These are phyloP conservation scores for Helianthus annuus DNA, from an alignment of 129 eudicot genomes.

Conservation along the genomic window HanXRQr2.0-SUNRISE NC_035434.2:90669617-90670116, in stretches of 20 bases:
- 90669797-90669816: slow-evolving; percentile 66
- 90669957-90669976: slow-evolving; percentile 75
- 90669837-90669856: slow-evolving; percentile 73
- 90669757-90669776: slow-evolving; percentile 84
- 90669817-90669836: slow-evolving; percentile 90
- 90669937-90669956: slow-evolving; percentile 83
- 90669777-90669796: slow-evolving; percentile 84
- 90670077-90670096: no score
- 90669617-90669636: slow-evolving; percentile 80
- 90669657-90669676: slow-evolving; percentile 88
- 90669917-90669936: slow-evolving; percentile 84
- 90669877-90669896: slow-evolving; percentile 78
- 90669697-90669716: slow-evolving; percentile 76
- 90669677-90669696: slow-evolving; percentile 86
- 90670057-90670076: no score
- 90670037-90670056: no score
- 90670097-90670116: no score
- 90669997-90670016: background rate
- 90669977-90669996: slow-evolving; percentile 61
- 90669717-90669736: slow-evolving; percentile 87
- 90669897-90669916: slow-evolving; percentile 79
- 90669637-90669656: slow-evolving; percentile 78
- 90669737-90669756: slow-evolving; percentile 81
- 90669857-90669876: slow-evolving; percentile 66
- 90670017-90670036: slow-evolving; percentile 28